These are phyloP conservation scores for Colletotrichum echinochloae DNA, from an alignment of 2,329 filamentous ascomycete species.

Conservation along the genomic window DNA sequence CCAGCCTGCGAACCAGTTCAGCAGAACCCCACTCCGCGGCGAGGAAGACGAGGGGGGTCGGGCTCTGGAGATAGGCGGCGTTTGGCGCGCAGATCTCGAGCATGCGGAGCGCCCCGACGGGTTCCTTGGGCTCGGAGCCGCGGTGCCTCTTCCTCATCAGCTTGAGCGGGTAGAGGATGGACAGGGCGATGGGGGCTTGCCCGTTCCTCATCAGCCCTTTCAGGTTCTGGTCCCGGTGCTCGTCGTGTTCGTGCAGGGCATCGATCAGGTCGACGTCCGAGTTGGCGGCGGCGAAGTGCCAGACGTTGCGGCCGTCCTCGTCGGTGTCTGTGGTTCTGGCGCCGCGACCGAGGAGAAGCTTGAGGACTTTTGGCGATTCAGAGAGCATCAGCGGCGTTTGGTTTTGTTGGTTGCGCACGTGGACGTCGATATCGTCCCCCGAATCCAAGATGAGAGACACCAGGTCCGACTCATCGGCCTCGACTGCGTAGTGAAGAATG, in stretches of 20 bases:
- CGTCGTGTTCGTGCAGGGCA: conserved; percentile 49
- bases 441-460: conserved; percentile 47
- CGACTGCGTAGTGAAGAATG: conserved; percentile 32
- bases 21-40: conserved; percentile 48
- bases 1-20: conserved; percentile 42
- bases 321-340: conserved; percentile 49
- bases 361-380: conserved; percentile 46
- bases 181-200: conserved; percentile 49
- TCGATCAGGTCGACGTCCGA: conserved; percentile 47
- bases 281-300: conserved; percentile 53
- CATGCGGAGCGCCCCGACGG: conserved; percentile 13
- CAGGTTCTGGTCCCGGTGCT: conserved; percentile 46
- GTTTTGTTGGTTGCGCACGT: conserved; percentile 45
- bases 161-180: conserved; percentile 43
- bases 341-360: conserved; percentile 45
- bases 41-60: conserved; percentile 34
- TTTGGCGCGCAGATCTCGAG: conserved; percentile 12
- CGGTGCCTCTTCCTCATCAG: neutral
- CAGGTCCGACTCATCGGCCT: conserved; percentile 40
- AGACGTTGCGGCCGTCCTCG: conserved; percentile 50
- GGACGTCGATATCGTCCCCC: conserved; percentile 48
- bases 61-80: conserved; percentile 13
- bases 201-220: conserved; percentile 40
- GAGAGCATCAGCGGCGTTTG: conserved; percentile 53
- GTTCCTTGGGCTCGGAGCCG: too few species aligned